These are phyloP conservation scores for Leccinum rimulosum DNA, from an alignment of 768 basidiomycete genomes.

Conservation along the genomic window DNA sequence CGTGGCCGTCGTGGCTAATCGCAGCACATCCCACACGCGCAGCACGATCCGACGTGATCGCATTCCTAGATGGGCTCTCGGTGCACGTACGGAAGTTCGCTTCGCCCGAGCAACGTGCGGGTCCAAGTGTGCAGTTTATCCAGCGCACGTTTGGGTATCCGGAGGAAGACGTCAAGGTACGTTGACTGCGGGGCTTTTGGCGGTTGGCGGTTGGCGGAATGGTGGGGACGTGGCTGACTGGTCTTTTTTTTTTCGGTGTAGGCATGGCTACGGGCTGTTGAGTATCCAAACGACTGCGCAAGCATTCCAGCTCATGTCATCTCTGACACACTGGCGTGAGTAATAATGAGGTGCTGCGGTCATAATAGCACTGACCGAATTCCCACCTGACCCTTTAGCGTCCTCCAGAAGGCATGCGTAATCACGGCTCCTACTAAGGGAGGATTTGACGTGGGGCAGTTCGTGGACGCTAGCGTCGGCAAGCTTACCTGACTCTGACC, in stretches of 20 bases:
- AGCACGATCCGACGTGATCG: slow-evolving; percentile 42
- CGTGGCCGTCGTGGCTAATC: slow-evolving; percentile 97
- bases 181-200: not conserved
- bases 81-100: slow-evolving; percentile 66
- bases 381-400: slow-evolving; percentile 38
- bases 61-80: slow-evolving; percentile 66
- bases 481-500: slow-evolving; percentile 39
- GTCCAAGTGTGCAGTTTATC: slow-evolving; percentile 71
- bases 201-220: too few relatives aligned
- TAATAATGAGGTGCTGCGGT: slow-evolving; percentile 2
- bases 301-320: slow-evolving; percentile 66
- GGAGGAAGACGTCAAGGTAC: slow-evolving; percentile 75
- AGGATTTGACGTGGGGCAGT: slow-evolving; percentile 53
- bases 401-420: slow-evolving; percentile 75
- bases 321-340: slow-evolving; percentile 66
- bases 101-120: slow-evolving; percentile 51
- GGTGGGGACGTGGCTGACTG: not conserved
- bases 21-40: slow-evolving; percentile 78
- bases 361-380: not conserved
- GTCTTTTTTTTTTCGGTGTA: slow-evolving; percentile 22
- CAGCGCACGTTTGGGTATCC: slow-evolving; percentile 76
- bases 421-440: slow-evolving; percentile 47
- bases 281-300: slow-evolving; percentile 66
- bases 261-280: slow-evolving; percentile 83
- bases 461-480: slow-evolving; percentile 56